Percentiles rank a stretch among this genome's conserved stretches.
Evolutionary conservation across 352 stramenopile genomes (phyloP).

Genomic region (Globisporangium middletonii): DNA sequence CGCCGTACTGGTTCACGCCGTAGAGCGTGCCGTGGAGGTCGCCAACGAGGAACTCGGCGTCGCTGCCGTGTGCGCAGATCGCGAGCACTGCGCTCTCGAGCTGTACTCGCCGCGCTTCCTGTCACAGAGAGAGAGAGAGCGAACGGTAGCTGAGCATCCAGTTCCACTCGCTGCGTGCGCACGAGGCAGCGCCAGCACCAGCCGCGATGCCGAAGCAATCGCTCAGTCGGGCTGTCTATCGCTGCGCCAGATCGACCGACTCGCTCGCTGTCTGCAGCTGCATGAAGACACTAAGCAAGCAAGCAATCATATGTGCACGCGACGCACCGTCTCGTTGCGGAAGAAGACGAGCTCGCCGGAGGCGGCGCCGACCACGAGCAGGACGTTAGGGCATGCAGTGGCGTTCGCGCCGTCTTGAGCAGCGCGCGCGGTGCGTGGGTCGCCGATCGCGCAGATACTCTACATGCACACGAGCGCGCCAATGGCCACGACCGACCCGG

Average conservation of each 20-base stretch:
- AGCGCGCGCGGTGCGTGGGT: neutral
- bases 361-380: constrained; percentile 35
- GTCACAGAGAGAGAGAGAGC: neutral
- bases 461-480: constrained; percentile 1
- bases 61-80: constrained; percentile 21
- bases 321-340: constrained; percentile 23
- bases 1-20: constrained; percentile 42
- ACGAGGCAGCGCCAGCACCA: neutral
- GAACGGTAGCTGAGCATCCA: neutral
- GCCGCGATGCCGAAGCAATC: neutral
- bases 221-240: no score
- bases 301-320: neutral
- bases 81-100: constrained; percentile 36
- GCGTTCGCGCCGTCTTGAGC: constrained; percentile 1
- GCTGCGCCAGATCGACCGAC: no score
- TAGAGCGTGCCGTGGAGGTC: constrained; percentile 42
- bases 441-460: constrained; percentile 15
- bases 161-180: neutral
- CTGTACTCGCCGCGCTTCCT: constrained; percentile 48
- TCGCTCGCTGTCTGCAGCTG: no score
- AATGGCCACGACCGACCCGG: neutral
- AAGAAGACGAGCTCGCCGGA: constrained; percentile 43
- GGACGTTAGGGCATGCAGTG: constrained; percentile 14
- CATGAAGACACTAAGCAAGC: neutral
- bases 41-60: constrained; percentile 35